Conservation (phyloP, 2,329 filamentous ascomycete genomes). For the Balansia obtecta region DNA sequence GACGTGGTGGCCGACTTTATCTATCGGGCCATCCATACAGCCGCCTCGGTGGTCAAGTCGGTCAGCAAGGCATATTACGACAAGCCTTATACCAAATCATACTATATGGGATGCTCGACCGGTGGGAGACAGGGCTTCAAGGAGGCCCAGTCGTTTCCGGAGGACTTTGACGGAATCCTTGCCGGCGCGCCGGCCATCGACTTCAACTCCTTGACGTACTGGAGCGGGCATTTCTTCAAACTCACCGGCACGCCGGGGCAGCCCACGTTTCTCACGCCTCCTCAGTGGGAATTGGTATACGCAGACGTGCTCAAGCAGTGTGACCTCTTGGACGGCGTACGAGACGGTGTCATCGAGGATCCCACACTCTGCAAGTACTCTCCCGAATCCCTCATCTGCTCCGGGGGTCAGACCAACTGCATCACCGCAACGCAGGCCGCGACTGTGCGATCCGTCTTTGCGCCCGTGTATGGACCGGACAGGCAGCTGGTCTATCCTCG, state of each 20-base stretch:
- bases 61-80: constrained; percentile 36
- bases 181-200: constrained; percentile 32
- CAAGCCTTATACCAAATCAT: constrained; percentile 26
- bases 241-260: constrained; percentile 21
- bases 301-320: constrained; percentile 27
- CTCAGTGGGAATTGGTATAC: constrained; percentile 13
- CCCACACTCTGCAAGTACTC: constrained; percentile 32
- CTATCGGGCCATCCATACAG: constrained; percentile 29
- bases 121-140: constrained; percentile 47
- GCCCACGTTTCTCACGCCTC: constrained; percentile 13
- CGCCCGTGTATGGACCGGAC: constrained; percentile 4
- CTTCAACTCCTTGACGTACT: constrained; percentile 21
- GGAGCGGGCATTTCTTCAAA: constrained; percentile 31
- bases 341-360: constrained; percentile 34
- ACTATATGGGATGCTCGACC: constrained; percentile 46
- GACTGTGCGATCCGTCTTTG: neutral
- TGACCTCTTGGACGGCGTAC: constrained; percentile 34
- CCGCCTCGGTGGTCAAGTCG: constrained; percentile 33
- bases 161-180: constrained; percentile 45
- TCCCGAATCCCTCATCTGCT: constrained; percentile 28
- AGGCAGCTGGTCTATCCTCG: constrained; percentile 28
- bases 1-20: constrained; percentile 25
- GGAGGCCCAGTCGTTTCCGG: constrained; percentile 37
- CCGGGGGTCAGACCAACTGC: constrained; percentile 19
- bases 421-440: constrained; percentile 27